Evolutionary conservation across 208 protist species (phyloP), one percentile per base, ranked within the genome.

Genomic region (Phytomonas francai): DNA sequence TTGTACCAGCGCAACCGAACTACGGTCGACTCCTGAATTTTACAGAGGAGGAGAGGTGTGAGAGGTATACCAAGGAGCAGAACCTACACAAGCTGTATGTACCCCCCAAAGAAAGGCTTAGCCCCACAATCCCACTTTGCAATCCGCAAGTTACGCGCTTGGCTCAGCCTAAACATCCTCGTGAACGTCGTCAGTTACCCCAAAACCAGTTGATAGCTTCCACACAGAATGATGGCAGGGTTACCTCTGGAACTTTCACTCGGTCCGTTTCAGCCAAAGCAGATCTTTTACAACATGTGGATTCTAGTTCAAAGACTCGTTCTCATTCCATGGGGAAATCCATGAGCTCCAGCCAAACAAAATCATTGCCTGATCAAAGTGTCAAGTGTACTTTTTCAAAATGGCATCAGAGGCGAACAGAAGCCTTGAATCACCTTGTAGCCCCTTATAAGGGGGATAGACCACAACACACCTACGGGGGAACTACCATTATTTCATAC

Each of bases 11-110:
- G 9, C 36, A 68, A 58, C 85, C 85, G 5, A 91, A 91, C 65
- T 91, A 91, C 68, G 85, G 85, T 5, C 74, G 70, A 27, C 32
- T 88, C 58, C 69, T 88, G 11, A 83, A 74, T 64, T 87, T 91
- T 32, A 73, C 73, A 2, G 83, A 86, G 63, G 85, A 91, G 64
- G 76, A 83, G 70, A 72, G 67, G 60, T 64, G 62, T 8, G 73
- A 83, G 25, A 67, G 65, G 19, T 59, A 31, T 42, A 45, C 59
- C 30, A 68, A 42, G 28, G 66, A 76, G 59, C 62, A 65, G 22
- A 70, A 63, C 27, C 27, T 28, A 49, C 56, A 68, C 25, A 71
- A 61, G n/a, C 65, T 36, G 4, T 67, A 56, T 22, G 9, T 39
- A 25, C 58, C 32, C 7, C 4, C 61, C 8, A 68, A 57, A 39